phyloP scores from a whole-genome alignment of 257 asterid genomes.

The Henckelia pumila region DNA sequence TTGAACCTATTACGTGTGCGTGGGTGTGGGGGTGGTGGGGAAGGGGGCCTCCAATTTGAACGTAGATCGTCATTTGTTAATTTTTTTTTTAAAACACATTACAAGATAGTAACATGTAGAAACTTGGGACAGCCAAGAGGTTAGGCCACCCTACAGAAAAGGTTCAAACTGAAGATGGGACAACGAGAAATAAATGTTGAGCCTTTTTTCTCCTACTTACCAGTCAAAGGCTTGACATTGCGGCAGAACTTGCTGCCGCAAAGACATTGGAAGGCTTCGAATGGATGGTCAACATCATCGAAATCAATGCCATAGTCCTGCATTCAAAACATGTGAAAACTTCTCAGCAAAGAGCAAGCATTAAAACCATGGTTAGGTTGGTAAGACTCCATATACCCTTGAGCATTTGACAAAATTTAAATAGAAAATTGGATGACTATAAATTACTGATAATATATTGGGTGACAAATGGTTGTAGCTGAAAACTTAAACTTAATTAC shows the following conservation, averaged over 20 bases:
- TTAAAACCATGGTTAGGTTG: not conserved
- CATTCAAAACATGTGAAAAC: not conserved
- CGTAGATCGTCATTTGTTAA: not conserved
- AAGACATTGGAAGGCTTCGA: constrained; percentile 44
- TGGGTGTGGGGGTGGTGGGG: too few relatives aligned
- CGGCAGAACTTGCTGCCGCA: constrained; percentile 54
- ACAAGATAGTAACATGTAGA: not conserved
- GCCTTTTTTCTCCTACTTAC: constrained; percentile 31
- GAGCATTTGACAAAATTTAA: not conserved
- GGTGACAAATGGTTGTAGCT: too few relatives aligned
- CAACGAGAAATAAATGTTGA: not conserved
- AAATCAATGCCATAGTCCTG: not conserved
- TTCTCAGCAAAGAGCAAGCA: not conserved
- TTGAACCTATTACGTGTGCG: not conserved
- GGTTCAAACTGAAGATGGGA: not conserved
- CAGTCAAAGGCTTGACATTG: constrained; percentile 36
- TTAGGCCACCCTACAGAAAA: not conserved
- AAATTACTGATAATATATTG: not conserved
- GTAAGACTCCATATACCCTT: not conserved
- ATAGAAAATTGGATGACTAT: not conserved
- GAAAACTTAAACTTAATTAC: too few relatives aligned
- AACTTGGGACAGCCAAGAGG: not conserved
- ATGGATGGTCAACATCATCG: not conserved
- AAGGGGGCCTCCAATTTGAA: not conserved
- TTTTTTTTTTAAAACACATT: not conserved